Base-by-base conservation (phyloP, 1,139 yeast genomes). In the Yamadazyma atmosphaerica region DNA sequence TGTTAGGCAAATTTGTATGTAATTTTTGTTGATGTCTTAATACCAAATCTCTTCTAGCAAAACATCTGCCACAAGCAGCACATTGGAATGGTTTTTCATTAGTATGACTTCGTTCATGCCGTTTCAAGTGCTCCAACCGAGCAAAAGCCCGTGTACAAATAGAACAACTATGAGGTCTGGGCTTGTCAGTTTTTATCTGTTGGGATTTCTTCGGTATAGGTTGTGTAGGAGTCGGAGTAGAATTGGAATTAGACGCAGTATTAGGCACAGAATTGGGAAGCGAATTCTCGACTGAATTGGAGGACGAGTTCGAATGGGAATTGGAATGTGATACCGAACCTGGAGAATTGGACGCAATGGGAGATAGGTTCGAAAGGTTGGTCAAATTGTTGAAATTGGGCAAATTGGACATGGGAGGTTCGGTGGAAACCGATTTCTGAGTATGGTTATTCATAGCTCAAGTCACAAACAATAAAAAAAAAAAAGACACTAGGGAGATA, bases 91-190 rank as follows among this genome's bases (percentile, higher is more conserved):
- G 98, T 60, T 90, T 92, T 61, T 92, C 98, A 61, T 90, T 89
- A 8, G 98, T 92, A 60, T 92, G 98, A 2, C 95, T 84, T 33
- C 98, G 71, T 56, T 90, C 95, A 56, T 92, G 99, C 42, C 99
- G 80, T 58, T 89, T 86, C 52, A 92, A 74, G 61, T 92, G 99
- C 62, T 92, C 98, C 41, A 88, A 73, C 33, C 99, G 74, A 3
- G 97, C 98, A 72, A 92, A 92, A 2, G 96, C 96, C 45, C 98
- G 74, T 0, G 97, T 88, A 61, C 98, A 92, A n/a, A 87, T 86
- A 4, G 83, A 72, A 59, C 98, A 92, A 19, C 86, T 79, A 56
- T 87, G 95, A 4, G 96, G 96, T 43, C 98, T 71, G 6, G 98
- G 98, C 58, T 88, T 88, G 14, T 89, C 94, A 16, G 86, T 87